These are phyloP conservation scores for Huiozyma naganishii DNA, from an alignment of 805 yeast genomes.

Conservation along the genomic window DNA sequence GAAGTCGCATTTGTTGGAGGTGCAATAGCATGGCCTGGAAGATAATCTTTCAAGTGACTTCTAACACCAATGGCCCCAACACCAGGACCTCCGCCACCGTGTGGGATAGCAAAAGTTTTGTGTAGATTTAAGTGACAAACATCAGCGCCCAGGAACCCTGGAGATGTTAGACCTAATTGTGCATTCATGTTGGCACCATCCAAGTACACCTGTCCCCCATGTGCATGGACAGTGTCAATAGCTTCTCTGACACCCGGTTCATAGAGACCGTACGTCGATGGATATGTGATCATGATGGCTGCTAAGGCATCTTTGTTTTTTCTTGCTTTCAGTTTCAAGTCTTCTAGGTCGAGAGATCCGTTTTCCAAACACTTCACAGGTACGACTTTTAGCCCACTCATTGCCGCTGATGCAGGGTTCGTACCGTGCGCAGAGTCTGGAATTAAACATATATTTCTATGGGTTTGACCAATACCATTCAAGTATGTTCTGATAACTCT, in stretches of 20 bases:
- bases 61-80: conserved; percentile 96
- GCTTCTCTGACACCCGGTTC: conserved; percentile 86
- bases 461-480: conserved; percentile 54
- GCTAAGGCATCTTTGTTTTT: conserved; percentile 65
- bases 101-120: conserved; percentile 95
- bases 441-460: conserved; percentile 80
- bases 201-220: conserved; percentile 93
- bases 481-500: conserved; percentile 75
- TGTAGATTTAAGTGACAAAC: conserved; percentile 95
- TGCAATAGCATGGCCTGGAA: conserved; percentile 68
- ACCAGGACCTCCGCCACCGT: conserved; percentile 99
- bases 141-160: conserved; percentile 96
- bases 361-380: conserved; percentile 77
- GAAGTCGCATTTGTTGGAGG: conserved; percentile 6
- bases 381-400: conserved; percentile 91
- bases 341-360: conserved; percentile 79
- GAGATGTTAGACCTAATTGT: conserved; percentile 93
- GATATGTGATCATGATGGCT: conserved; percentile 93
- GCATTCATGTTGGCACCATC: conserved; percentile 99
- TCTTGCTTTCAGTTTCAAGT: conserved; percentile 60
- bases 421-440: conserved; percentile 99
- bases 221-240: conserved; percentile 67
- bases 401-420: conserved; percentile 96
- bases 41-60: conserved; percentile 62
- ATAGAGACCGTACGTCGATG: conserved; percentile 92